Percentiles rank a stretch among this genome's conserved stretches.
These are phyloP conservation scores for Penicillium paxilli DNA, from an alignment of 495 filamentous ascomycete genomes.

Conservation along the genomic window DNA sequence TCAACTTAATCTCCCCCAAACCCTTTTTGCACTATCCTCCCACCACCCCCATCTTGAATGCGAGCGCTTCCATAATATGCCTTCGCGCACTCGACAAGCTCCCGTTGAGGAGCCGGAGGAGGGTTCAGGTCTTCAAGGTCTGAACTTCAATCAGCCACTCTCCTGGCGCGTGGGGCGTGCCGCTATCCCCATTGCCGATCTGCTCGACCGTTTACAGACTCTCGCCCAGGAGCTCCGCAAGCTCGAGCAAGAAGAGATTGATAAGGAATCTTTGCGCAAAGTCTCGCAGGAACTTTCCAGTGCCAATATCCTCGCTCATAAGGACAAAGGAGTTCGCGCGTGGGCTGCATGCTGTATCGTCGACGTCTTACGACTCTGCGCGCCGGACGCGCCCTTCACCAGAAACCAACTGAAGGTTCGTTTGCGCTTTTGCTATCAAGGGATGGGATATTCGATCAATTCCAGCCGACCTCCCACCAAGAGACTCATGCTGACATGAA, in stretches of 20 bases:
- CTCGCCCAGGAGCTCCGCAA: conserved; percentile 82
- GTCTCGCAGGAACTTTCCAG: conserved; percentile 88
- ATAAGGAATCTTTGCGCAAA: conserved; percentile 74
- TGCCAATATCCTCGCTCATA: conserved; percentile 80
- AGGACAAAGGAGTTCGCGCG: conserved; percentile 89
- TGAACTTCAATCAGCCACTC: conserved; percentile 78
- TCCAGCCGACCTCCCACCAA: not conserved
- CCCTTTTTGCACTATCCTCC: conserved; percentile 21
- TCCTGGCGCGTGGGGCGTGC: conserved; percentile 89
- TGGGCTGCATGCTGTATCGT: conserved; percentile 87
- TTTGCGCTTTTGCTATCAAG: conserved; percentile 8
- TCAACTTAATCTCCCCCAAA: conserved; percentile 15
- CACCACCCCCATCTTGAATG: conserved; percentile 20
- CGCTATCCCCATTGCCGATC: conserved; percentile 77
- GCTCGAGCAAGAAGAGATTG: conserved; percentile 84
- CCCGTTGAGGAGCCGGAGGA: conserved; percentile 41
- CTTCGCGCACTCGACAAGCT: conserved; percentile 50
- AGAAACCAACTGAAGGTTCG: conserved; percentile 83
- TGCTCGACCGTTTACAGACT: conserved; percentile 75
- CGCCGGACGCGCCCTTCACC: conserved; percentile 94
- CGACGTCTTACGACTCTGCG: conserved; percentile 90
- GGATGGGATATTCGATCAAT: not conserved
- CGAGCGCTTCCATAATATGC: conserved; percentile 40
- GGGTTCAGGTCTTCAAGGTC: conserved; percentile 36
- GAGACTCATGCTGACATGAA: conserved; percentile 4